Evolutionary conservation across 352 stramenopile genomes (phyloP).

Genomic region (Globisporangium yorkense): DNA sequence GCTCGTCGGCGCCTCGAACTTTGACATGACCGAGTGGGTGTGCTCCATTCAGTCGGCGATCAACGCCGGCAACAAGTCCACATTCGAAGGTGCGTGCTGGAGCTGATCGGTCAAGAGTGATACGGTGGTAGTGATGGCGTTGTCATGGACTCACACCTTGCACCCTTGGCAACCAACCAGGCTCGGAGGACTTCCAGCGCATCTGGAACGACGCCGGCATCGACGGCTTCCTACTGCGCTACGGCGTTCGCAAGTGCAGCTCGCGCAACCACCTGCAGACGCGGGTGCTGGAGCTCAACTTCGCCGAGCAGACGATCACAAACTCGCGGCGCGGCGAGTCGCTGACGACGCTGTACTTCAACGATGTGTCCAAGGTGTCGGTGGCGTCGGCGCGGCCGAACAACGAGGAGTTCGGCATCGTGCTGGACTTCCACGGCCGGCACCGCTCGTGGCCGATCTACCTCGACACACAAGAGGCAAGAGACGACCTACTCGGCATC

Average conservation of each 20-base stretch:
- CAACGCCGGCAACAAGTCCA: slow-evolving; percentile 68
- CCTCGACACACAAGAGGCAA: slow-evolving; percentile 59
- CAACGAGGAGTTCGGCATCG: slow-evolving; percentile 58
- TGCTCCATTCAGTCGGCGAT: slow-evolving; percentile 78
- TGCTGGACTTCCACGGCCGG: slow-evolving; percentile 57
- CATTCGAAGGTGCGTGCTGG: slow-evolving; percentile 43
- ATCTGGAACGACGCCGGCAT: slow-evolving; percentile 80
- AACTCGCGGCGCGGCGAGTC: slow-evolving; percentile 76
- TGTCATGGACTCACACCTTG: neutral
- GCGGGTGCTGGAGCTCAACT: slow-evolving; percentile 81
- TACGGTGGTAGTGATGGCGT: too few relatives aligned
- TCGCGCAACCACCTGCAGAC: slow-evolving; percentile 77
- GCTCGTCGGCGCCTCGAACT: slow-evolving; percentile 56
- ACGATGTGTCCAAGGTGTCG: slow-evolving; percentile 47
- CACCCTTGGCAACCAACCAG: neutral
- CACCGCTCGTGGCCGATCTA: slow-evolving; percentile 77
- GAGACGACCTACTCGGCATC: slow-evolving; percentile 69
- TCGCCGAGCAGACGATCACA: slow-evolving; percentile 79
- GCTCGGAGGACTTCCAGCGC: slow-evolving; percentile 48
- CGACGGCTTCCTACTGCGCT: slow-evolving; percentile 74
- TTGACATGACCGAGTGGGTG: slow-evolving; percentile 82
- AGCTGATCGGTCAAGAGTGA: neutral
- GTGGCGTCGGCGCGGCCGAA: slow-evolving; percentile 29
- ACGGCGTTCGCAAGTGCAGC: slow-evolving; percentile 78
- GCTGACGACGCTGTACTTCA: slow-evolving; percentile 71